Base-by-base conservation (phyloP, 1,139 yeast genomes). In the Kluyveromyces marxianus region DNA sequence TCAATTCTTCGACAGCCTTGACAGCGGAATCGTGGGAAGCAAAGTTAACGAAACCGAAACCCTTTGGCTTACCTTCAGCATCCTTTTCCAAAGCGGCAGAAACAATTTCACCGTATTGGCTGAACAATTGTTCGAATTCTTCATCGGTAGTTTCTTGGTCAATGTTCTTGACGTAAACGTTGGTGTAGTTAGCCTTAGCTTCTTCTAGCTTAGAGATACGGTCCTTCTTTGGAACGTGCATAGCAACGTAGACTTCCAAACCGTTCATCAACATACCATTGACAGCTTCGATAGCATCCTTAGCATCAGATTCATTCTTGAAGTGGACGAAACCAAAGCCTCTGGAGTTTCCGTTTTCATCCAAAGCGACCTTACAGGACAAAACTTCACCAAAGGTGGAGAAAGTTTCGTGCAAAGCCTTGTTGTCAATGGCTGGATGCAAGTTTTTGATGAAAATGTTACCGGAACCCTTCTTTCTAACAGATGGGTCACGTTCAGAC, bases 211-310 rank as follows among this genome's bases (percentile, higher is more conserved):
- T 89, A 61, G 95, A 83, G 73, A 86, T 92, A 75, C 98, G 94
- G 73, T 92, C 98, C 72, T 83, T 86, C 74, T 79, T 88, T 57
- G 96, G 76, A 58, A 90, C 76, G 74, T 94, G 98, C 68, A 84
- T 92, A 62, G 96, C 97, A 64, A 92, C 99, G 67, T 70, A 92
- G 53, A 92, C 97, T 75, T 88, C 96, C 72, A 83, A 88, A 71
- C 90, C 97, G 74, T 92, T 92, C 74, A 94, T 80, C 67, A 87
- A 79, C 98, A 94, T 92, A 72, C 99, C 99, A 71, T 92, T 90
- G 65, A 92, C 96, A 69, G 88, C 89, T 74, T 88, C 95, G 69
- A 94, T 89, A 59, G 98, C 98, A 62, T 89, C 90, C 55, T 78
- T 77, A 54, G 99, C 98, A 60, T 96, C 85, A 71, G 86, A 95